These are phyloP conservation scores for Beauveria asiatica DNA, from an alignment of 2,329 filamentous ascomycete genomes.

Conservation along the genomic window DNA sequence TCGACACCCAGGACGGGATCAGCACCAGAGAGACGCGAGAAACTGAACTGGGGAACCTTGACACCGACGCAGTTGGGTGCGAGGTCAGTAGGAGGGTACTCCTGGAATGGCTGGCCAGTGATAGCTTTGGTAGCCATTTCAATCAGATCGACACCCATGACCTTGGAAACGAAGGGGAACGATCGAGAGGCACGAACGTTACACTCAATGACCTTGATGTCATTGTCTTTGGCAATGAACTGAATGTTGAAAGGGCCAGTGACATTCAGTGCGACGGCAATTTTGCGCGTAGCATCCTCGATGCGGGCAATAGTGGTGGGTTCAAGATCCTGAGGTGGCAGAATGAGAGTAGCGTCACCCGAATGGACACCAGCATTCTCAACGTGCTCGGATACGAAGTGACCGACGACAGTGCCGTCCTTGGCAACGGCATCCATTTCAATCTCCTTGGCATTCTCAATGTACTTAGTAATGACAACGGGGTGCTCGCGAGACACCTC, in stretches of 20 bases:
- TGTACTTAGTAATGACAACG: slow-evolving; percentile 98
- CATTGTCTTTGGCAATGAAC: slow-evolving; percentile 98
- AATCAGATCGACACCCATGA: slow-evolving; percentile 95
- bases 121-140: slow-evolving; percentile 99
- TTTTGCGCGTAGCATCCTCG: slow-evolving; percentile 91
- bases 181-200: slow-evolving; percentile 94
- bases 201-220: slow-evolving; percentile 99
- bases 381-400: slow-evolving; percentile 97
- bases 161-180: slow-evolving; percentile 97
- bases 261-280: slow-evolving; percentile 86
- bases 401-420: slow-evolving; percentile 81
- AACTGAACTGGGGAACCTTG: slow-evolving; percentile 98
- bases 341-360: slow-evolving; percentile 89
- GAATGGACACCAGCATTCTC: slow-evolving; percentile 98
- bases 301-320: slow-evolving; percentile 83
- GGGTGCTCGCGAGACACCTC: slow-evolving; percentile 93
- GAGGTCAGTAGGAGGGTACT: slow-evolving; percentile 72
- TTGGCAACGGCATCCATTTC: slow-evolving; percentile 98
- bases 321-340: slow-evolving; percentile 89
- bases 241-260: slow-evolving; percentile 98
- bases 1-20: slow-evolving; percentile 96
- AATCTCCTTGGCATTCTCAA: slow-evolving; percentile 98
- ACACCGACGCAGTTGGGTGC: slow-evolving; percentile 82
- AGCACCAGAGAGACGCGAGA: slow-evolving; percentile 90
- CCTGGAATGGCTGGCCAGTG: slow-evolving; percentile 70